A percentile compares a stretch with the other conserved stretches of the same genome.
These are phyloP conservation scores for Tulasnella sp. DNA, from an alignment of 768 basidiomycete genomes.

Conservation along the genomic window DNA sequence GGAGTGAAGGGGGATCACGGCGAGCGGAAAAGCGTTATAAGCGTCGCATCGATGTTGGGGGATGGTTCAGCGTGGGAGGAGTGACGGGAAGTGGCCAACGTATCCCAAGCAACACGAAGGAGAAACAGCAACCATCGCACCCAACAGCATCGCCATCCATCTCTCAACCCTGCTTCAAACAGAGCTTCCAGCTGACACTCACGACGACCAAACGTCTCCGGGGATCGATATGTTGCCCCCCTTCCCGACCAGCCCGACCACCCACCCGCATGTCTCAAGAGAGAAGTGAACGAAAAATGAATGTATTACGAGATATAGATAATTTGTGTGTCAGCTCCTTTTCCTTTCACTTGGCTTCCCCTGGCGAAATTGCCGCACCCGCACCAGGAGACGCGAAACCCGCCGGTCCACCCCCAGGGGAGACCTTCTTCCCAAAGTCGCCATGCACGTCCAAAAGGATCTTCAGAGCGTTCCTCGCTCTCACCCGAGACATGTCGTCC, in stretches of 20 bases:
- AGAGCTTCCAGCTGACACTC: not conserved
- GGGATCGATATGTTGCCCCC: not conserved
- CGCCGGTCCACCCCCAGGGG: not conserved
- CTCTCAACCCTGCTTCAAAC: not conserved
- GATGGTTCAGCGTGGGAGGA: constrained; percentile 1
- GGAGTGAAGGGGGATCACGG: not conserved
- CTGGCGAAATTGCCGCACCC: not conserved
- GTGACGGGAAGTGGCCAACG: not conserved
- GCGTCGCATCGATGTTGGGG: not conserved
- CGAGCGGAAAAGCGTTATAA: not conserved
- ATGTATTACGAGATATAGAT: not conserved
- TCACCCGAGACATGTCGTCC: constrained; percentile 69
- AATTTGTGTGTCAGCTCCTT: not conserved
- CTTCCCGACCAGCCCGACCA: not conserved
- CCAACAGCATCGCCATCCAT: not conserved
- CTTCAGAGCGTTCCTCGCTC: constrained; percentile 91
- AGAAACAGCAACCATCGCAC: not conserved
- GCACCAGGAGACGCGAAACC: not conserved
- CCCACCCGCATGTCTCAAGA: not conserved
- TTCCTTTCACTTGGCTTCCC: not conserved
- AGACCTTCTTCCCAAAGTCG: constrained; percentile 46
- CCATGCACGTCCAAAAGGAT: constrained; percentile 82
- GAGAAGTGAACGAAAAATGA: not conserved
- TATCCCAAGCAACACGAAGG: constrained; percentile 2
- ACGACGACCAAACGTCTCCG: not conserved